Base-by-base conservation (phyloP, 768 basidiomycete species). In the Lactarius hengduanensis region DNA sequence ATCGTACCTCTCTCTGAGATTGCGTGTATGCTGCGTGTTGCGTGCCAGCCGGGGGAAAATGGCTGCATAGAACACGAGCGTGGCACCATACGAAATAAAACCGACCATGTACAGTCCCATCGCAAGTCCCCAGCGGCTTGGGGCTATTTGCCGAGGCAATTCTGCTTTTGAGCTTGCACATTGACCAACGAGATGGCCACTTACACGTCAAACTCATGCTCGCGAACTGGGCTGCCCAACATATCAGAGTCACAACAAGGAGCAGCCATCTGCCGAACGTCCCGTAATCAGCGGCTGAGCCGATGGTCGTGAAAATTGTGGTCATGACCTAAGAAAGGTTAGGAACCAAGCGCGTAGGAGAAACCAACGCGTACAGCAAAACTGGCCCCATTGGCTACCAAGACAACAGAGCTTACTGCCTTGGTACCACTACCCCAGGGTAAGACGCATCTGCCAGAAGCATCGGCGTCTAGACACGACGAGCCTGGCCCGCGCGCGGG, bases 51-150 rank as follows among this genome's bases (percentile, higher is more conserved):
- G 85, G 1, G 91, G 92, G 73, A 93, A 92, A 9, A 84, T 71
- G 1, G 90, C 91, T 0, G 87, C 84, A 70, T 87, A 94, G 76
- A 94, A 93, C 0, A 92, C 90, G 13, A 92, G 81, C 0, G 91
- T 91, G 1, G 90, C 90, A 0, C 90, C 90, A 67, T 92, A 93
- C 1, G 85, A 81, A 55, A 91, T 85, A 76, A 88, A 92, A 5
- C 89, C 87, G 34, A 90, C 76, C 81, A 93, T 90, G 74, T 87
- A 92, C 1, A 93, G 74, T 0, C 78, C 88, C 90, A 93, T 93
- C 0, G 87, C 88, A 3, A 82, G 77, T 26, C 80, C 81, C 91
- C 91, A 93, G 18, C 86, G 81, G 26, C 81, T 80, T 1, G 90
- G 86, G 43, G 76, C 89, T 89, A 68, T 40, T 63, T 13, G 26